Evolutionary conservation across 768 basidiomycete genomes (phyloP), one percentile per base, ranked within the genome.

Genomic region (Hygrocybe coccinea): DNA sequence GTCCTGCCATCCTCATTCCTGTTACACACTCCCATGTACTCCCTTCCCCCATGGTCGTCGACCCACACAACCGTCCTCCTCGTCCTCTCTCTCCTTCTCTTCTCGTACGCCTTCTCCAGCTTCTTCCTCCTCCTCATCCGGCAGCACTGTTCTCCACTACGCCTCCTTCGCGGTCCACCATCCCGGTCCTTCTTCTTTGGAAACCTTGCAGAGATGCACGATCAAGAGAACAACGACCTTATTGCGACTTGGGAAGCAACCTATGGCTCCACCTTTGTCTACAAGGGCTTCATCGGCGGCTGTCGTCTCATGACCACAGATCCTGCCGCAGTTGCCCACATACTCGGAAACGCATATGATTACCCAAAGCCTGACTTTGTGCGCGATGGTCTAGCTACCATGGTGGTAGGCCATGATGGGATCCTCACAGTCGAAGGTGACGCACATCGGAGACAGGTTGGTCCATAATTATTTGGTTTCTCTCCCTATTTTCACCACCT

Each of bases 301-400:
- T 72, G 73, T 46, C 71, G 85, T 21, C 72, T 87, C 56, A 72
- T 83, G 67, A 83, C 82, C 6, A 78, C 77, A 47, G 85, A 86
- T 67, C 78, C 80, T 3, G 65, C 71, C 17, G 83, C 84, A 1
- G 65, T 87, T 37, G 71, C 76, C 3, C 78, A 85, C 55, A 81
- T 89, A 44, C 76, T 88, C 47, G 68, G 72, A 8, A 74, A 78
- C 50, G 74, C 81, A 0, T 80, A 84, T 57, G 72, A 79, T 54
- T 84, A 80, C 61, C 83, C 80, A 25, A 87, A 87, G 66, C 83
- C 84, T 2, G 76, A 80, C 55, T 81, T 82, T 57, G 72, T 83
- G 14, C 67, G 75, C 12, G 79, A 82, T 39, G 74, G 67, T 54
- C 71, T 82, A 19, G 77, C 79, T 0, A 71, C 71, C 37, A 82